These are phyloP conservation scores for Amanita brunnescens DNA, from an alignment of 768 basidiomycete species.

Conservation along the genomic window DNA sequence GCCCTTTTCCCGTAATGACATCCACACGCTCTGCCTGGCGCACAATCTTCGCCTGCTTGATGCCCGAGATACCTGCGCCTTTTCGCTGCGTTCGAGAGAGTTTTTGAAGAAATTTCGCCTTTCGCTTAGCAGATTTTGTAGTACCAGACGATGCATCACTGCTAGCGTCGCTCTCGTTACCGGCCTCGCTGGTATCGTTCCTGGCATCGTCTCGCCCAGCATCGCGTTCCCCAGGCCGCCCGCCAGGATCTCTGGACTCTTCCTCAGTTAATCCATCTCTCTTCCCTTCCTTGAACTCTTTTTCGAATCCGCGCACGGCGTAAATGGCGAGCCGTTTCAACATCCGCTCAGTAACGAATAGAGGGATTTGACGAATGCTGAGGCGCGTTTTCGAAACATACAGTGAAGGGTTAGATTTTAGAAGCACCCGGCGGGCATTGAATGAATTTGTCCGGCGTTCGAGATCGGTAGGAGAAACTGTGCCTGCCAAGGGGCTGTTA, in stretches of 20 bases:
- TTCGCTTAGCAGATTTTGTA: constrained; percentile 9
- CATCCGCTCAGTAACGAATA: constrained; percentile 83
- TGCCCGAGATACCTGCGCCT: constrained; percentile 21
- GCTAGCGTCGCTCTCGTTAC: constrained; percentile 22
- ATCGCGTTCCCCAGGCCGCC: constrained; percentile 8
- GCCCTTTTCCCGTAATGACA: constrained; percentile 74
- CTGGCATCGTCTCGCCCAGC: constrained; percentile 14
- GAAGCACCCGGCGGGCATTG: constrained; percentile 72
- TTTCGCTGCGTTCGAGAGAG: constrained; percentile 11
- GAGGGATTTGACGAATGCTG: constrained; percentile 86
- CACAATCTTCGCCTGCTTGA: constrained; percentile 90
- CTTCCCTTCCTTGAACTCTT: constrained; percentile 57
- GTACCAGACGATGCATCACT: constrained; percentile 29
- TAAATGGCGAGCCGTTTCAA: constrained; percentile 84
- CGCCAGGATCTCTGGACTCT: constrained; percentile 47
- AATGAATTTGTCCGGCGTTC: constrained; percentile 82
- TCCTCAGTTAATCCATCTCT: constrained; percentile 61
- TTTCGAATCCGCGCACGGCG: constrained; percentile 69
- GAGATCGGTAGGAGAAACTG: constrained; percentile 64
- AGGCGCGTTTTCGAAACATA: constrained; percentile 94
- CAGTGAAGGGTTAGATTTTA: constrained; percentile 87
- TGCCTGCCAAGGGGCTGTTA: constrained; percentile 70
- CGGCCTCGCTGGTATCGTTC: constrained; percentile 19
- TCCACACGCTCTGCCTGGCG: constrained; percentile 88
- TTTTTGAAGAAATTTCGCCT: constrained; percentile 19